Base-by-base conservation (phyloP, 768 basidiomycete genomes). In the Neoboletus brunneissimus region DNA sequence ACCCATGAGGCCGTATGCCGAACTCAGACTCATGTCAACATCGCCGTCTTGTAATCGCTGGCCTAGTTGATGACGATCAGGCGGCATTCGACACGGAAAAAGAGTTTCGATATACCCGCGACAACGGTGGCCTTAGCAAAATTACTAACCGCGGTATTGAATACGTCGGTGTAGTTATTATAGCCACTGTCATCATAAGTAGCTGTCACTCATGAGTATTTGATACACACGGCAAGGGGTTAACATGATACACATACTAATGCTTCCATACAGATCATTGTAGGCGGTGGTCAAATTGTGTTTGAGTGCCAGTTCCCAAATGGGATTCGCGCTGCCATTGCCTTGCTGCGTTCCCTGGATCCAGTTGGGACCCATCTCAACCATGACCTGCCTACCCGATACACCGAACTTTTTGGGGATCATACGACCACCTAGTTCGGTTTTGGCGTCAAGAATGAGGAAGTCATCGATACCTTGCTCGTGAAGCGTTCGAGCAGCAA, bases 331-430 rank as follows among this genome's bases (percentile, higher is more conserved):
- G 29, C 78, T 75, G 3, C 81, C 83, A 43, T 76, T 65, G 4
- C 73, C 78, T 2, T 69, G 70, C 55, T 81, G 80, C 0, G 77
- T 78, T 31, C 80, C 81, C 56, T 82, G 84, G 34, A 87, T 73
- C 85, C 85, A 87, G 59, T 85, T 84, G 13, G 85, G 77, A 27
- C 83, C 84, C 29, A 76, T 66, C 66, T 89, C 86, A 29, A 88
- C 69, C 1, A 76, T 76, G 57, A 73, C 71, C 31, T 77, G 59
- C 51, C 65, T 66, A 1, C 68, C 72, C 0, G 66, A 52, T 0
- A 57, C 71, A 18, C 78, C 84, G 56, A 87, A 81, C 0, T 66
- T 38, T 41, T 67, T 67, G 55, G 76, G 76, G 58, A 72, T 77
- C 79, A 88, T 77, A 13, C 87, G 77, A 27, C 86, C 87, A 3